Percentiles rank a stretch among this genome's conserved stretches.
Evolutionary conservation across 768 basidiomycete genomes (phyloP).

Genomic region (Lenzites betulinus): DNA sequence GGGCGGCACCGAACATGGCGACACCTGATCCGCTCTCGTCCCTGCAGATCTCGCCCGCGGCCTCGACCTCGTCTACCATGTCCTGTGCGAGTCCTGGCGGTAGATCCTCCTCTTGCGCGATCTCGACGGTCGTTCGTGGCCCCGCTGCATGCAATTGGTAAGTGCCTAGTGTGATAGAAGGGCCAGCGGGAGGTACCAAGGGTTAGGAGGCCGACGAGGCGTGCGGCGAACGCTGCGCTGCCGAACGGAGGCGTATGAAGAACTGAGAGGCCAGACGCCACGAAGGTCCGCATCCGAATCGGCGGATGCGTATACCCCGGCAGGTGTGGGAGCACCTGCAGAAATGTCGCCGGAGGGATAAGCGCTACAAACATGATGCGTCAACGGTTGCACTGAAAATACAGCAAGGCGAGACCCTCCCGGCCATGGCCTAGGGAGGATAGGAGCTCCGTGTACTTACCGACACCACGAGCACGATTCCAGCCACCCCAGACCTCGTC

Average conservation of each 20-base stretch:
- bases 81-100: constrained; percentile 75
- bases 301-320: constrained; percentile 64
- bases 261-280: constrained; percentile 70
- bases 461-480: constrained; percentile 91
- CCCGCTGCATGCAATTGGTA: constrained; percentile 16
- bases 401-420: too few relatives aligned
- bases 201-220: constrained; percentile 58
- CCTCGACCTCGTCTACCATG: constrained; percentile 77
- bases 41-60: constrained; percentile 67
- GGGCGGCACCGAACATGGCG: constrained; percentile 15
- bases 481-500: constrained; percentile 96
- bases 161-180: too few relatives aligned
- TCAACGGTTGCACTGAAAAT: background rate
- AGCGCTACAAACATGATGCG: constrained; percentile 55
- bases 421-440: too few relatives aligned
- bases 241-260: constrained; percentile 83
- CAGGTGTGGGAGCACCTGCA: constrained; percentile 73
- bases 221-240: constrained; percentile 63
- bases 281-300: constrained; percentile 67
- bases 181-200: too few relatives aligned
- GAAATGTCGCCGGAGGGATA: constrained; percentile 84
- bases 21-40: constrained; percentile 59
- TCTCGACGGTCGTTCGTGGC: constrained; percentile 58
- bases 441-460: constrained; percentile 44
- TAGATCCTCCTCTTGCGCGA: constrained; percentile 72